Conservation (phyloP, 306 rosid species). For the Oemleria cerasiformis region DNA sequence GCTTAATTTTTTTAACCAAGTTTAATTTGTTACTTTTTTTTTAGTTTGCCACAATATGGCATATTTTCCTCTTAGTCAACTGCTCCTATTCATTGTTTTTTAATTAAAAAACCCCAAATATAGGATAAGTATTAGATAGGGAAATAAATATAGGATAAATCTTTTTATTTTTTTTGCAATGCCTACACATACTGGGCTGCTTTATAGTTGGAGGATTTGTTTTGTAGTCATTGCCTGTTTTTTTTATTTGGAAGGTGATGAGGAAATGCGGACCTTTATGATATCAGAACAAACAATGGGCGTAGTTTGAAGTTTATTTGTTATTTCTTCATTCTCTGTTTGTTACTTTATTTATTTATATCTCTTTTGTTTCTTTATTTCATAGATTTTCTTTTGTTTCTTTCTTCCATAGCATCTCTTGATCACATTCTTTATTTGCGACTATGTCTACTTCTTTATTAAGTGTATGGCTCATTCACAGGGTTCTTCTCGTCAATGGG, state of each 20-base stretch:
- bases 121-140: not conserved
- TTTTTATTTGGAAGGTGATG: not conserved
- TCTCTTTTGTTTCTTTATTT: too few relatives aligned
- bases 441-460: not conserved
- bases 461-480: conserved; percentile 32
- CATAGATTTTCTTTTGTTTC: too few relatives aligned
- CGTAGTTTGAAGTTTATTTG: not conserved
- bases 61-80: not conserved
- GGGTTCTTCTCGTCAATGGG: conserved; percentile 79
- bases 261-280: not conserved
- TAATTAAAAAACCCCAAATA: too few relatives aligned
- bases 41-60: not conserved
- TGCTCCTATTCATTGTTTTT: not conserved
- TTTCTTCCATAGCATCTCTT: not conserved
- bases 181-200: not conserved
- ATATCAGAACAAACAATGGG: not conserved
- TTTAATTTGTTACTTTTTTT: not conserved
- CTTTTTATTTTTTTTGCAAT: not conserved
- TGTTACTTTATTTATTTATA: too few relatives aligned
- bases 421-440: not conserved
- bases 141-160: too few relatives aligned
- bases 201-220: not conserved
- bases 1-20: not conserved
- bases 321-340: not conserved
- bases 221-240: not conserved